Percentiles rank a stretch among this genome's conserved stretches.
phyloP scores from a whole-genome alignment of 805 yeast species.

The Kregervanrija pseudodelftensis region DNA sequence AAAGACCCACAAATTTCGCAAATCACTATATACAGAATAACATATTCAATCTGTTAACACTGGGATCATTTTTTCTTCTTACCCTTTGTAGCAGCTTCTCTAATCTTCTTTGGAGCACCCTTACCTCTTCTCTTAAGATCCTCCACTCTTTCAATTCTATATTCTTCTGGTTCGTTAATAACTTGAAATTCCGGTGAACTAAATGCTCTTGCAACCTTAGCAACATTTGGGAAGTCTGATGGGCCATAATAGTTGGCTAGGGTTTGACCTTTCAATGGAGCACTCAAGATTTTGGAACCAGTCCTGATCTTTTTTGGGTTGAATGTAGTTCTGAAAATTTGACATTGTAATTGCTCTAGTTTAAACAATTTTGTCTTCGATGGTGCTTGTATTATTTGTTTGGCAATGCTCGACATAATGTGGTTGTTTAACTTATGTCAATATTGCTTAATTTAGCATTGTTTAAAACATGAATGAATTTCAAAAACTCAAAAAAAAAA shows the following conservation, averaged over 20 bases:
- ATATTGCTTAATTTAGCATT: too few relatives aligned
- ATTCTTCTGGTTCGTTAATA: slow-evolving; percentile 61
- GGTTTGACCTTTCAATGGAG: slow-evolving; percentile 68
- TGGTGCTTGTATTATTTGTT: slow-evolving; percentile 24
- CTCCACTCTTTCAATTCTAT: slow-evolving; percentile 58
- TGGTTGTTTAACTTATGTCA: too few relatives aligned
- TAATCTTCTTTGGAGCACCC: slow-evolving; percentile 78
- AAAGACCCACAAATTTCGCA: too few relatives aligned
- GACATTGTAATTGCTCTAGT: slow-evolving; percentile 53
- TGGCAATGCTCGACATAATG: slow-evolving; percentile 13
- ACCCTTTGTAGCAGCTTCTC: slow-evolving; percentile 32
- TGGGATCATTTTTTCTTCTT: slow-evolving; percentile 32
- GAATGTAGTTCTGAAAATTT: slow-evolving; percentile 62
- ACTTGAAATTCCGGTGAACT: slow-evolving; percentile 31
- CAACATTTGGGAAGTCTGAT: slow-evolving; percentile 57
- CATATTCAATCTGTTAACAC: neutral
- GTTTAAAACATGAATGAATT: too few relatives aligned
- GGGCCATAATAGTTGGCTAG: slow-evolving; percentile 69
- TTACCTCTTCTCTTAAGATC: slow-evolving; percentile 78
- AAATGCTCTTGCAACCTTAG: slow-evolving; percentile 21
- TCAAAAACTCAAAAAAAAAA: too few relatives aligned
- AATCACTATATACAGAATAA: neutral
- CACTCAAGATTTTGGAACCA: slow-evolving; percentile 63
- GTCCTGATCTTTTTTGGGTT: slow-evolving; percentile 63
- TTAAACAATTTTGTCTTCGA: slow-evolving; percentile 42